Conservation (phyloP, 305 asterid genomes). For the Rubia peregrina region DNA sequence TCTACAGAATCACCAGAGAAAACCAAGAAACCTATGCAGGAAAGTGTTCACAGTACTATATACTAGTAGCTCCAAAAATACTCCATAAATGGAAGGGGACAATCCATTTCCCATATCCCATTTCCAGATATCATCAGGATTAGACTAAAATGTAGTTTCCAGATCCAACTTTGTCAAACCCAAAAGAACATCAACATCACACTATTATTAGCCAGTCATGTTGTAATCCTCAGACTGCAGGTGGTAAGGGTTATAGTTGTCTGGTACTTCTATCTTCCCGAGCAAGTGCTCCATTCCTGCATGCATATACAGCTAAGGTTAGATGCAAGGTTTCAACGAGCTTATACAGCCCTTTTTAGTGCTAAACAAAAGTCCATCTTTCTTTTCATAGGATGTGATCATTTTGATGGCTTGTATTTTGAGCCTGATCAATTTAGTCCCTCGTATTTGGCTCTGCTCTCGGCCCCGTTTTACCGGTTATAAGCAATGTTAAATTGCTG, state of each 20-base stretch:
- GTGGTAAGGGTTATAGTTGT: constrained; percentile 62
- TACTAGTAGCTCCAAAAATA: background rate
- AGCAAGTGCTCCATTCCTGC: constrained; percentile 82
- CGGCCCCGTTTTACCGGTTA: background rate
- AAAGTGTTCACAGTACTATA: background rate
- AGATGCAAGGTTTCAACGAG: background rate
- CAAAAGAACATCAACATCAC: background rate
- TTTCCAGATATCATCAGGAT: constrained; percentile 12
- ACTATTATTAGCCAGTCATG: constrained; percentile 44
- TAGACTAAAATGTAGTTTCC: background rate
- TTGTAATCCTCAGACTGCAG: constrained; percentile 67
- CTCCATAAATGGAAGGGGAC: background rate
- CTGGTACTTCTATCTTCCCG: constrained; percentile 79
- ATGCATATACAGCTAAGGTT: constrained; percentile 11
- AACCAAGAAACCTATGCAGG: constrained; percentile 2
- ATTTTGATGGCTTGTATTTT: background rate
- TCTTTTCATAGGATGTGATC: background rate
- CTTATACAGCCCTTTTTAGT: background rate
- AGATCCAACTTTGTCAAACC: constrained; percentile 20
- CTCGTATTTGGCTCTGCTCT: background rate
- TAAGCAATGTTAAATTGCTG: background rate
- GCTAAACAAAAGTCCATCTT: background rate
- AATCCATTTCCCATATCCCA: background rate
- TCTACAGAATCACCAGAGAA: constrained; percentile 4
- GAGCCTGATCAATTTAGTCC: background rate